A percentile compares a stretch with the other conserved stretches of the same genome.
Evolutionary conservation across 2,329 filamentous ascomycete species (phyloP).

Genomic region (Phaeoacremonium minimum): DNA sequence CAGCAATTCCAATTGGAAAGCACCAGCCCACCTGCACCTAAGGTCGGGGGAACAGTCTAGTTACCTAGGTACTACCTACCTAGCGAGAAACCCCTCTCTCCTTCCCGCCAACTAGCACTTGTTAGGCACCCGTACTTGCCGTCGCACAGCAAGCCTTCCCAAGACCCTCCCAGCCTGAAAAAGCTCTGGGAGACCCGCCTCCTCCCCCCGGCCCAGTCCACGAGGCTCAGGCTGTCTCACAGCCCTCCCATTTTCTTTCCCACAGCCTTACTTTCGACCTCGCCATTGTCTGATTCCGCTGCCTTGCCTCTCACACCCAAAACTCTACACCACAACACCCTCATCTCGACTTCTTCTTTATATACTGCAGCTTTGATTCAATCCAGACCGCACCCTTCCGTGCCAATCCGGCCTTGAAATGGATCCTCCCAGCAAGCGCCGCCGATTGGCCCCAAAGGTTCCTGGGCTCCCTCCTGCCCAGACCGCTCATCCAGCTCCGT

Average conservation of each 20-base stretch:
- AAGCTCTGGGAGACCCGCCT: not conserved
- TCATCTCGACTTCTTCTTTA: not conserved
- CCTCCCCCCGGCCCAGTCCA: not conserved
- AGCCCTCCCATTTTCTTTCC: not conserved
- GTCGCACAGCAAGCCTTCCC: not conserved
- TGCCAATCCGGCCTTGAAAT: conserved; percentile 7
- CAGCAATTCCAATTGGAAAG: too few species aligned
- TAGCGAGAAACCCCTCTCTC: too few species aligned
- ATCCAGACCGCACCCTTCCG: not conserved
- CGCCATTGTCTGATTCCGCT: not conserved
- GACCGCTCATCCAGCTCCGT: conserved; percentile 10
- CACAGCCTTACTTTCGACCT: not conserved
- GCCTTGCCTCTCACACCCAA: not conserved
- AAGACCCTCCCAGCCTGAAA: too few species aligned
- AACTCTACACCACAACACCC: not conserved
- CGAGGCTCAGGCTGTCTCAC: not conserved
- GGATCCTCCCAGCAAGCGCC: conserved; percentile 22
- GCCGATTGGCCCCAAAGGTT: conserved; percentile 20
- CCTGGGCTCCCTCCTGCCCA: conserved; percentile 11
- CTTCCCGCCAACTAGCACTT: too few species aligned
- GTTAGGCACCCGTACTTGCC: too few species aligned
- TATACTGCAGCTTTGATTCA: not conserved
- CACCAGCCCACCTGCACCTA: too few species aligned
- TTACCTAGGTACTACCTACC: too few species aligned
- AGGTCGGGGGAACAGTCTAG: too few species aligned